Conservation (phyloP, 73 alveolate species). For the Stentor roeselii region DNA sequence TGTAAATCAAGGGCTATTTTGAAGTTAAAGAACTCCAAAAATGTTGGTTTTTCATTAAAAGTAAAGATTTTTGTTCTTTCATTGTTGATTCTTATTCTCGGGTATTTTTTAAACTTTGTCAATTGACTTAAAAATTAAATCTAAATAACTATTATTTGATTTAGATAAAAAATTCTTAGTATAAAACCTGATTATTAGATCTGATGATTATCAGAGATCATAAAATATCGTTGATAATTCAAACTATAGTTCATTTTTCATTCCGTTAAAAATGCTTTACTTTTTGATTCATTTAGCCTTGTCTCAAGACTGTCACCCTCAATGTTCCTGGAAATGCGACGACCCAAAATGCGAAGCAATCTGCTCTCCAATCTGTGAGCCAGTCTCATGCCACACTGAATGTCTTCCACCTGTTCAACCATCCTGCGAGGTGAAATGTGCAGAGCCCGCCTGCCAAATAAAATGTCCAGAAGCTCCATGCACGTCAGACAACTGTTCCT, state of each 20-base stretch:
- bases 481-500: background rate
- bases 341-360: conserved; percentile 7
- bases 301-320: conserved; percentile 24
- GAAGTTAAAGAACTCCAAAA: too few relatives aligned
- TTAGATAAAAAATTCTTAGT: too few relatives aligned
- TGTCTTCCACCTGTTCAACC: conserved; percentile 12
- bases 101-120: too few relatives aligned
- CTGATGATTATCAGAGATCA: too few relatives aligned
- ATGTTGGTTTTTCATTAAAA: too few relatives aligned
- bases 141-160: too few relatives aligned
- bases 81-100: too few relatives aligned
- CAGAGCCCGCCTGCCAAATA: conserved; percentile 1
- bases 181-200: too few relatives aligned
- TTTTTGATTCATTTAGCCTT: background rate
- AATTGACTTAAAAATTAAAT: too few relatives aligned
- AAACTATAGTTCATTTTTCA: background rate
- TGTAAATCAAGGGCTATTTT: too few relatives aligned
- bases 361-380: conserved; percentile 27
- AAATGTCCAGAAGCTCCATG: conserved; percentile 27
- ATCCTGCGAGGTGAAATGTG: conserved; percentile 1
- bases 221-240: background rate
- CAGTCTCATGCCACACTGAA: background rate
- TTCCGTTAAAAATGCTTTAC: background rate
- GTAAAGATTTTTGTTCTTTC: too few relatives aligned
- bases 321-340: conserved; percentile 26